Evolutionary conservation across 768 basidiomycete species (phyloP), one percentile per base, ranked within the genome.

Genomic region (Lactarius deliciosus): DNA sequence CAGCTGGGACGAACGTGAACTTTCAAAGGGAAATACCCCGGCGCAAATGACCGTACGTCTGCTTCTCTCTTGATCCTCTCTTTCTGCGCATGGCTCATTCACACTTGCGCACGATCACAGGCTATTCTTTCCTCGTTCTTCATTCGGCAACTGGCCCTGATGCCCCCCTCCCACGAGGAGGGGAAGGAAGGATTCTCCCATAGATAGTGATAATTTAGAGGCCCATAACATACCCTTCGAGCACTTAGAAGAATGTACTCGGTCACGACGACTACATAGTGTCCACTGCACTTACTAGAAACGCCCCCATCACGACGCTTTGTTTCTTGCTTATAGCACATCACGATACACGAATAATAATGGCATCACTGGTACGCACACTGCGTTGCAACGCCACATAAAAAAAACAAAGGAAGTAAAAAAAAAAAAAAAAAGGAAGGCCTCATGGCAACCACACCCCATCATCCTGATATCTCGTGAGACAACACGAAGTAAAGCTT

Each of bases 121-220:
- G 64, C 55, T 56, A 45, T 57, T 30, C 22, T 25, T 36, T 28
- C 54, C 55, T 62, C 47, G 28, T 56, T 56, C 28, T 34, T 56
- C 30, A 10, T 50, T 28, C 47, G 56, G 20, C 65, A 43, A 57
- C 50, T 10, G 65, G 57, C n/a, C 34, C 56, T 54, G 57, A 25
- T 66, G 57, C 63, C 28, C 32, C 36, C 36, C 55, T 56, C 32
- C 56, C 38, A 25, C 13, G 40, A 53, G 55, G 43, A 57, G 47
- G 61, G 55, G 58, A n/a, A 36, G 36, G 36, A 25, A 25, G 56
- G 22, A 18, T 56, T 61, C 22, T 36, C 36, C 32, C 55, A 20
- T 58, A 41, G 47, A 54, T 57, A 40, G 28, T 53, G 55, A 56
- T 30, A 57, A 57, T 40, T n/a, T 62, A 65, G 60, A 65, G 50